Evolutionary conservation across 306 rosid species (phyloP).

Genomic region (Lathyrus tuberosus): DNA sequence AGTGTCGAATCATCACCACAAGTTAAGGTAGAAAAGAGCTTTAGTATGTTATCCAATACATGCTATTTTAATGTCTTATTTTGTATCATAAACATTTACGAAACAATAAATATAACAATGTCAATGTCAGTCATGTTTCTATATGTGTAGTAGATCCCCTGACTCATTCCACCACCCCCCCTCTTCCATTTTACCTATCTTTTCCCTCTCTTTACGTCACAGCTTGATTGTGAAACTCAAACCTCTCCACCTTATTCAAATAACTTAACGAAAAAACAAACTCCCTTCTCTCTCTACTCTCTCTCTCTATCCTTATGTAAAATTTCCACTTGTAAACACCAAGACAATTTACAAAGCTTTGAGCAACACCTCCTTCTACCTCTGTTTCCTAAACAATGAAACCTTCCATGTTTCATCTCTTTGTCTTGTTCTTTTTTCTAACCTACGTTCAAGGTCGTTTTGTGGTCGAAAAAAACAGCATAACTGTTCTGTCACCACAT

Average conservation of each 20-base stretch:
- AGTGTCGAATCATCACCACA: no score
- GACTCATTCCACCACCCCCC: conserved; percentile 55
- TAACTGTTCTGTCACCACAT: conserved; percentile 64
- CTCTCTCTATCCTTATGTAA: conserved; percentile 16
- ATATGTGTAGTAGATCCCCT: conserved; percentile 40
- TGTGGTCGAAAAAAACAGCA: conserved; percentile 83
- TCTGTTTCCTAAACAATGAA: conserved; percentile 1
- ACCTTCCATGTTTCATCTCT: conserved; percentile 38
- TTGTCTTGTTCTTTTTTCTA: conserved; percentile 1
- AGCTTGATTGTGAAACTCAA: conserved; percentile 48
- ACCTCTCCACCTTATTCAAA: conserved; percentile 40
- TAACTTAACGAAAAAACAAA: conserved; percentile 10
- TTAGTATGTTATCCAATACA: no score
- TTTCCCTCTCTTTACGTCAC: conserved; percentile 63
- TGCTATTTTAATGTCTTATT: no score
- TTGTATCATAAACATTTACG: no score
- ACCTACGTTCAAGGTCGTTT: conserved; percentile 53
- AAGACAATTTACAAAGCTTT: conserved; percentile 44
- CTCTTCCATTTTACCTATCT: conserved; percentile 44
- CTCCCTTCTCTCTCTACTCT: conserved; percentile 31
- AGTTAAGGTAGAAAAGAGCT: no score
- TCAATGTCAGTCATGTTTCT: neutral
- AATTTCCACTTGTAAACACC: conserved; percentile 34
- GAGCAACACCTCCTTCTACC: conserved; percentile 14
- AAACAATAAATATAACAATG: neutral